Conservation (phyloP, 768 basidiomycete species). For the Lentinula edodes region DNA sequence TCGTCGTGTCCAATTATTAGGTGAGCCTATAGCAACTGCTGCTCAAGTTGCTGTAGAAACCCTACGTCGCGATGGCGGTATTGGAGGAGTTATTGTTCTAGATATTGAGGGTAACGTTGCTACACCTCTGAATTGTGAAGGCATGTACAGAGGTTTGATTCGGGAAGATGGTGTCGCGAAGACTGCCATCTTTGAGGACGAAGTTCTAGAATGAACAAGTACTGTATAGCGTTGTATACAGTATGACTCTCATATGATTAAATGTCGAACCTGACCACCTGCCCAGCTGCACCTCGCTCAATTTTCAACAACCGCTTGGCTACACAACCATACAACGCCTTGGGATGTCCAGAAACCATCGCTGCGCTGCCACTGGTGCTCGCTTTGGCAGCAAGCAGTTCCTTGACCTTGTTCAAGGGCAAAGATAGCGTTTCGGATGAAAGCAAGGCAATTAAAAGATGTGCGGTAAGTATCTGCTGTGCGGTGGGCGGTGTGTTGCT, state of each 20-base stretch:
- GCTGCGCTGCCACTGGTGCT: conserved; percentile 25
- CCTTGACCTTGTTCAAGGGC: conserved; percentile 59
- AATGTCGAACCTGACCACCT: conserved; percentile 68
- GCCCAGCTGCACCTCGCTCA: conserved; percentile 69
- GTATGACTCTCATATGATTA: conserved; percentile 14
- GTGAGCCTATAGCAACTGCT: conserved; percentile 54
- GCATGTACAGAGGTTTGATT: conserved; percentile 82
- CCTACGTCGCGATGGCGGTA: conserved; percentile 51
- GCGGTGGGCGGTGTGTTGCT: conserved; percentile 37
- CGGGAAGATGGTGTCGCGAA: conserved; percentile 61
- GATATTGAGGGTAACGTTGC: conserved; percentile 69
- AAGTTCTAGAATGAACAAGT: conserved; percentile 30
- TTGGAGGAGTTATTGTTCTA: conserved; percentile 72
- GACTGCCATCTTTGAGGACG: conserved; percentile 76
- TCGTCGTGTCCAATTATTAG: conserved; percentile 54
- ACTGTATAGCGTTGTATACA: neutral
- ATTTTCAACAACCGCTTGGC: conserved; percentile 76
- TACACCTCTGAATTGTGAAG: conserved; percentile 68
- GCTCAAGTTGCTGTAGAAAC: conserved; percentile 51
- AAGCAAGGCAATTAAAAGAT: conserved; percentile 57
- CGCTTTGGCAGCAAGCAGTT: conserved; percentile 41
- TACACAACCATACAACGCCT: conserved; percentile 73
- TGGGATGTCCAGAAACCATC: conserved; percentile 19
- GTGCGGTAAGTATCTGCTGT: conserved; percentile 69
- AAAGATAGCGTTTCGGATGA: conserved; percentile 49